Evolutionary conservation across 352 stramenopile species (phyloP), one percentile per base, ranked within the genome.

Genomic region (Thalassiosira allenii): DNA sequence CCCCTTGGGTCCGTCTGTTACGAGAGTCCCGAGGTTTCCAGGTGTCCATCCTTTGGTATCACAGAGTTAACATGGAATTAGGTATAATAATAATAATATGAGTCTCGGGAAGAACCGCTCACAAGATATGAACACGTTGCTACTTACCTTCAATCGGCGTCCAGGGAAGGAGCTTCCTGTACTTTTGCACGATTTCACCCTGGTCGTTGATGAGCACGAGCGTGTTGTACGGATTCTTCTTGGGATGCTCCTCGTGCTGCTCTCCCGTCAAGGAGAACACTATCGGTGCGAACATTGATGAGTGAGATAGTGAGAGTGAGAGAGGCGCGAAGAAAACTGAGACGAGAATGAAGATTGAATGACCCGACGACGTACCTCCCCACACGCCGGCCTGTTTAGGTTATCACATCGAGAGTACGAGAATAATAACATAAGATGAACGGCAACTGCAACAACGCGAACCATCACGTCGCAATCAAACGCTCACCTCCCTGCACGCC

Each of bases 201-300:
- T 82, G 30, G 57, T 93, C 86, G 32, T 91, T 90, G 47, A 91
- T 91, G 8, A 93, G 64, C 0, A 92, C 83, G 2, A 86, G 64
- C 0, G 86, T 91, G 59, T 91, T 91, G 83, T 93, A 93, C 0
- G 88, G 85, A 80, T 92, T 91, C 40, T 91, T 93, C n/a, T 84
- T 88, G 1, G 88, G 88, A 68, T 93, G 88, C n/a, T 91, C 88
- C 44, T 93, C 88, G 51, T 91, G 88, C 51, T 85, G 77, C 56
- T 93, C 88, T 14, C 88, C 88, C 22, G 88, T 93, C 25, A 93
- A 72, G 33, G 63, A 84, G 63, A 93, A 93, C 5, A 93, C 88
- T 37, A 47, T 47, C 37, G 37, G 17, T 47, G 37, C 8, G 37
- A 47, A 9, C 9, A 47, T n/a, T n/a, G n/a, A n/a, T n/a, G n/a